Evolutionary conservation across 2,329 filamentous ascomycete genomes (phyloP).

Genomic region (Xylaria sp.): DNA sequence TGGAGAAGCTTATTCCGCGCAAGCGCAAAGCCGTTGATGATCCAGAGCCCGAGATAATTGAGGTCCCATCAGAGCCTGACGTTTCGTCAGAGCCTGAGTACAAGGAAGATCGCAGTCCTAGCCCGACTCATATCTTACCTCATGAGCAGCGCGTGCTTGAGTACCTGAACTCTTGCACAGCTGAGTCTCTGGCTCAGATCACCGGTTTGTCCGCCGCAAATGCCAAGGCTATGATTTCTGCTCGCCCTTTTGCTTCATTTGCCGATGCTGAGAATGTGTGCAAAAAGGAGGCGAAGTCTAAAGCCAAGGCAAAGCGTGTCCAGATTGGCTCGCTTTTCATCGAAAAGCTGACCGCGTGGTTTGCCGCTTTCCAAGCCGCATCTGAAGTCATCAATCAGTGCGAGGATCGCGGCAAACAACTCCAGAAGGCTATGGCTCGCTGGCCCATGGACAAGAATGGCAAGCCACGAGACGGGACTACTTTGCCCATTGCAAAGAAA

Average conservation of each 20-base stretch:
- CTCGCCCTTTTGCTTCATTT: slow-evolving; percentile 36
- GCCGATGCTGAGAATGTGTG: slow-evolving; percentile 62
- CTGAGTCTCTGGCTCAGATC: slow-evolving; percentile 74
- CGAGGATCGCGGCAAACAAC: slow-evolving; percentile 40
- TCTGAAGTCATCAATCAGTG: slow-evolving; percentile 39
- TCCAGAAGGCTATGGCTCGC: slow-evolving; percentile 26
- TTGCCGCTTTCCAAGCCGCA: slow-evolving; percentile 42
- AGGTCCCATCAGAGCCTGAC: slow-evolving; percentile 3
- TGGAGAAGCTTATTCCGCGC: slow-evolving; percentile 3
- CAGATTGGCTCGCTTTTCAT: slow-evolving; percentile 33
- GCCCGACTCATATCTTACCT: background rate
- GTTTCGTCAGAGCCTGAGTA: background rate
- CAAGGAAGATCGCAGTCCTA: background rate
- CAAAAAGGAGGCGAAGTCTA: slow-evolving; percentile 30
- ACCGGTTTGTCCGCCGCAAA: slow-evolving; percentile 67
- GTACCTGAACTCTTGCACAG: slow-evolving; percentile 76
- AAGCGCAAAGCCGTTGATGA: slow-evolving; percentile 27
- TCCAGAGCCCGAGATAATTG: slow-evolving; percentile 10
- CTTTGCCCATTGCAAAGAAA: slow-evolving; percentile 52
- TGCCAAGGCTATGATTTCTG: slow-evolving; percentile 48
- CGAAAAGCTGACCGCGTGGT: slow-evolving; percentile 40
- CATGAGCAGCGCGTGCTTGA: slow-evolving; percentile 56
- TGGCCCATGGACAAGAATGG: slow-evolving; percentile 33
- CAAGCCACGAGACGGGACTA: slow-evolving; percentile 33
- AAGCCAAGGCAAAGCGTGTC: slow-evolving; percentile 27